Conservation (phyloP, 495 filamentous ascomycete genomes). For the Trichoderma orchidacearum region DNA sequence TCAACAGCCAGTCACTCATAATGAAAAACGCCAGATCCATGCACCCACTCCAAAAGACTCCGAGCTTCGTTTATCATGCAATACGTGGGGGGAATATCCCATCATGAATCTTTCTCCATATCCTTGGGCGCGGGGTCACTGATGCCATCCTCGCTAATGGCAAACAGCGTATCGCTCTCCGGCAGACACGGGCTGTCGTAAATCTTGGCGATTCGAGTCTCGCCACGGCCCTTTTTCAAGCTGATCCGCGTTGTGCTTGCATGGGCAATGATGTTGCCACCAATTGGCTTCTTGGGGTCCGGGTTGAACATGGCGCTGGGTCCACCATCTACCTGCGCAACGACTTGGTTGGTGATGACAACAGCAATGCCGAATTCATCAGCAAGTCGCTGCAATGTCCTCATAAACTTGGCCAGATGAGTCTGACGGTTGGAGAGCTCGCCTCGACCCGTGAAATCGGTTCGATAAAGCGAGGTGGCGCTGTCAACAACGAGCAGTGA, state of each 20-base stretch:
- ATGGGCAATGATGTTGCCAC: constrained; percentile 97
- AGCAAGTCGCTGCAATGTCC: constrained; percentile 81
- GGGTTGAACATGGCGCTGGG: constrained; percentile 97
- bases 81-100: background rate
- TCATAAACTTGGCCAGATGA: constrained; percentile 95
- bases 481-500: constrained; percentile 90
- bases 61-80: background rate
- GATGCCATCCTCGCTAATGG: constrained; percentile 94
- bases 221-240: constrained; percentile 85
- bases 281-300: constrained; percentile 97
- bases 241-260: constrained; percentile 83
- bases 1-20: background rate
- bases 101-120: constrained; percentile 49
- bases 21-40: constrained; percentile 1
- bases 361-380: constrained; percentile 98
- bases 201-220: constrained; percentile 96
- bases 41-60: background rate
- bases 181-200: constrained; percentile 96
- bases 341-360: constrained; percentile 97
- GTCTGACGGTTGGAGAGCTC: constrained; percentile 82
- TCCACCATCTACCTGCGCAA: constrained; percentile 94
- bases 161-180: constrained; percentile 92
- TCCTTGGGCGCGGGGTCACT: constrained; percentile 94
- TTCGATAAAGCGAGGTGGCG: constrained; percentile 87
- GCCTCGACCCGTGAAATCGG: constrained; percentile 88